Evolutionary conservation across 1,284 basidiomycete genomes (phyloP), one percentile per base, ranked within the genome.

Genomic region (Waitea zeae): DNA sequence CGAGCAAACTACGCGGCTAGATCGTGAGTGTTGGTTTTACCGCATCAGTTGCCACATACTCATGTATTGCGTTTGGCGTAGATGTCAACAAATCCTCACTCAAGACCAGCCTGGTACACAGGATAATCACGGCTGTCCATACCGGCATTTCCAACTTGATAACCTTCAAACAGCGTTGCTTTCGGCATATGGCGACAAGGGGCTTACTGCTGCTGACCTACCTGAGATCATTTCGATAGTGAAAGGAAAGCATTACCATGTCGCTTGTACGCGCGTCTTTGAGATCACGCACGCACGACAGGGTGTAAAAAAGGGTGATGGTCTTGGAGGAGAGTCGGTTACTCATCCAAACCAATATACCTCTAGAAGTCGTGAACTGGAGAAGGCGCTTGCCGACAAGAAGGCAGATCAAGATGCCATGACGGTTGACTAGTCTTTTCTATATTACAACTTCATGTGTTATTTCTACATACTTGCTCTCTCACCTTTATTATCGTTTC

Each of bases 241-340:
- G 38, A 90, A 90, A 53, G 64, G 62, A 12, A 62, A 69, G 2
- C 89, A 95, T 52, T 96, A 80, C 52, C 93, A 99, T 51, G 79
- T 98, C 32, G 95, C 92, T 3, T 99, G 95, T 57, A 98, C 95
- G 13, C 68, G 92, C 12, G 83, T 98, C 22, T 98, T 92, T 55
- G 95, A 98, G 61, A 69, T 96, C 31, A 95, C 90, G 14, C 93
- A 98, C 53, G 59, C 62, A 12, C 51, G 58, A 30, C 59, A 60
- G 40, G 80, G 79, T 5, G 71, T 95, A 38, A 79, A 73, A 56
- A 90, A 86, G 53, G 90, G 90, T 2, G 84, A 93, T 19, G 93
- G 93, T 0, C 49, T 95, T 32, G 87, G 88, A 3, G 86, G 86
- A 0, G 93, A 96, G 51, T 86, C 74, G 41, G 86, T 97, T 19